Conservation (phyloP, 2,329 filamentous ascomycete genomes). For the Alternaria rosae region DNA sequence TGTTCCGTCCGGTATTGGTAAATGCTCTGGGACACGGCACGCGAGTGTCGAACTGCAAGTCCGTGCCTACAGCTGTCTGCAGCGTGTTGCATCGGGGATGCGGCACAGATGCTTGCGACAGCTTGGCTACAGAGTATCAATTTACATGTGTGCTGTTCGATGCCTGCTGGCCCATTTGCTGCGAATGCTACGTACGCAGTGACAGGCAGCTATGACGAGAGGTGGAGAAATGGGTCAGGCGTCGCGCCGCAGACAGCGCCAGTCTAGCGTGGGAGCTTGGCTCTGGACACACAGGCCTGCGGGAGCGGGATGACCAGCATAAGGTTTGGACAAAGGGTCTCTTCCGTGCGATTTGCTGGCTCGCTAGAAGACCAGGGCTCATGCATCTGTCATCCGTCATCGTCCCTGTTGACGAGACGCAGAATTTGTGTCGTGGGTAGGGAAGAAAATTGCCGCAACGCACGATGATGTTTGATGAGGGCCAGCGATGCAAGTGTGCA, state of each 20-base stretch:
- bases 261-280: conserved; percentile 36
- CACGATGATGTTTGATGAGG: conserved; percentile 34
- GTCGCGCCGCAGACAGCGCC: conserved; percentile 34
- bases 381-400: conserved; percentile 11
- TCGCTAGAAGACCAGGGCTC: conserved; percentile 28
- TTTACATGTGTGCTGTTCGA: conserved; percentile 18
- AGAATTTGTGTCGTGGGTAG: conserved; percentile 12
- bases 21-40: conserved; percentile 21
- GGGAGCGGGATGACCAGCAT: conserved; percentile 51
- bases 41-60: conserved; percentile 24
- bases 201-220: conserved; percentile 35
- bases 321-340: conserved; percentile 47
- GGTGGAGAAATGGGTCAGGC: conserved; percentile 29
- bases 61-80: conserved; percentile 24
- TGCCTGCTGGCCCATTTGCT: conserved; percentile 6
- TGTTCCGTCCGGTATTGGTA: conserved; percentile 17
- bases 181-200: conserved; percentile 15
- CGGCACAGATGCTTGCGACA: conserved; percentile 35
- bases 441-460: conserved; percentile 22
- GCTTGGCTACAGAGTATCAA: conserved; percentile 19
- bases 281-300: conserved; percentile 39
- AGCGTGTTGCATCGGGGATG: conserved; percentile 35
- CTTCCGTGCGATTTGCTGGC: conserved; percentile 25
- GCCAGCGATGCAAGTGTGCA: conserved; percentile 31
- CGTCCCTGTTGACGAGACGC: not conserved